Base-by-base conservation (phyloP, 441 rosid species). In the Breynia disticha region DNA sequence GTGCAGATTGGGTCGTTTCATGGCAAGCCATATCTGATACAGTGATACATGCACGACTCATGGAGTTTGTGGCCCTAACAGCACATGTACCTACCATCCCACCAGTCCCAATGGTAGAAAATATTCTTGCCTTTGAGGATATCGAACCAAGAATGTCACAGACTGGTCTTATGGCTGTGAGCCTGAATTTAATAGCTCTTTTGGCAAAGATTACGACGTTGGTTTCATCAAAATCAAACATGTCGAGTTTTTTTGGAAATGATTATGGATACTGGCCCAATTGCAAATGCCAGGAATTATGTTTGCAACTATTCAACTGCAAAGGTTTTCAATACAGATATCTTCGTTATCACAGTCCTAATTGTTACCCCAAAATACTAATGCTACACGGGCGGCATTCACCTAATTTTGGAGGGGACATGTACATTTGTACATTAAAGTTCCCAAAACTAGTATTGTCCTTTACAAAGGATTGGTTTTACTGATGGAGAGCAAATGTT, bases 361-460 rank as follows among this genome's bases (percentile, higher is more conserved):
- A 17, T 13, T 75, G 76, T 45, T 75, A 14, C 48, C 48, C 47
- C 0, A 71, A 75, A 51, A 22, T 11, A 0, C 11, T 11, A n/a
- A 11, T 71, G 48, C 19, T 56, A 11, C 67, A 71, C 28, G 76
- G 76, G n/a, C 21, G 46, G 13, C 17, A 2, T 14, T 6, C 59
- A 5, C 48, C 58, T 1, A 52, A 16, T 32, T 65, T 52, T 13
- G 8, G 3, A 3, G 76, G 73, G 9, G 52, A 59, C 12, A 7
- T 71, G 9, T 70, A 64, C 16, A 0, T 74, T 11, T 71, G 9
- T 70, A 64, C 16, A 0, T 74, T 16, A 74, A 70, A 66, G 48
- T 73, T 7, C 57, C 72, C 12, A 64, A 54, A 48, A 15, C 56
- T 16, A 17, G 10, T 18, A 0, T 35, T 5, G 9, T 15, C 7